These are phyloP conservation scores for Sphagnum fallax DNA, from an alignment of 228 moss, liverwort and hornwort species.

Conservation along the genomic window DNA sequence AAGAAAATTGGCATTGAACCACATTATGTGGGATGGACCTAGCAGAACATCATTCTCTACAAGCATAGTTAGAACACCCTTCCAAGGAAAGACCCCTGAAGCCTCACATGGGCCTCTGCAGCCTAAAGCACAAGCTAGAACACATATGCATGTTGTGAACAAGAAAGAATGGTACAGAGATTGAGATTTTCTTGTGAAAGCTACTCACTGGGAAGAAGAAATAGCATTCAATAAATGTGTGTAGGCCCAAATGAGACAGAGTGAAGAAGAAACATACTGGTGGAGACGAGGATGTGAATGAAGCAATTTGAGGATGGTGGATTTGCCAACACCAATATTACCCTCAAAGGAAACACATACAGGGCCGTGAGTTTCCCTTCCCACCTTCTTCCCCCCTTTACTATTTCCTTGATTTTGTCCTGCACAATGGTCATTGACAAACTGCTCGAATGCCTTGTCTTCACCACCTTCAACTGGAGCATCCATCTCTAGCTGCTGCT, in stretches of 20 bases:
- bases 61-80: too few species aligned
- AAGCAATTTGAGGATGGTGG: constrained; percentile 44
- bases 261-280: constrained; percentile 13
- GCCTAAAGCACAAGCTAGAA: too few species aligned
- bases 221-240: not conserved
- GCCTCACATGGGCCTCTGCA: too few species aligned
- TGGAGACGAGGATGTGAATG: constrained; percentile 46
- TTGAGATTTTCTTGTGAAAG: too few species aligned
- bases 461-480: not conserved
- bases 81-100: too few species aligned
- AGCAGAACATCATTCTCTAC: too few species aligned
- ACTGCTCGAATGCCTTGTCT: not conserved
- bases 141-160: too few species aligned
- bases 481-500: constrained; percentile 3
- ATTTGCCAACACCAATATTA: constrained; percentile 60
- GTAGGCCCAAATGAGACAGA: not conserved
- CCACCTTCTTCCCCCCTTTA: not conserved
- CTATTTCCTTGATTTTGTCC: not conserved
- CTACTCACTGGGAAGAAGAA: not conserved
- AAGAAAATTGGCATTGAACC: too few species aligned
- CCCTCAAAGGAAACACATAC: constrained; percentile 51
- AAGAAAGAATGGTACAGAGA: too few species aligned
- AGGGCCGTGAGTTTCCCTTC: constrained; percentile 7
- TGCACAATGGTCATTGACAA: not conserved
- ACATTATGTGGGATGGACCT: too few species aligned